phyloP scores from a whole-genome alignment of 306 rosid genomes.

The Delonix regia region DNA sequence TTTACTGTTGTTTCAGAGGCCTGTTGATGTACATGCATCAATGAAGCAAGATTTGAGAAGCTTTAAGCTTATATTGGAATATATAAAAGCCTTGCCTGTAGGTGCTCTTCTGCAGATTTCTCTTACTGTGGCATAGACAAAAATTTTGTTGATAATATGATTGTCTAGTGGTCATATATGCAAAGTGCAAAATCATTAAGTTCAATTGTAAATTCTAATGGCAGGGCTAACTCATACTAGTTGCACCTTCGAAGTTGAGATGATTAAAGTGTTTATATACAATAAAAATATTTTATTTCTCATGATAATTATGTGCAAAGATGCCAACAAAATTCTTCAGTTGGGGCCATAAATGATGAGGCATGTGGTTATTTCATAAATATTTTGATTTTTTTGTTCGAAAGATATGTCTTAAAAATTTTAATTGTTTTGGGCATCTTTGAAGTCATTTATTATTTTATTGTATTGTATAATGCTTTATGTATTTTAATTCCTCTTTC shows the following conservation, averaged over 20 bases:
- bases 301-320: conserved; percentile 24
- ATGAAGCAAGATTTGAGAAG: conserved; percentile 81
- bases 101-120: conserved; percentile 37
- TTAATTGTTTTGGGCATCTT: conserved; percentile 13
- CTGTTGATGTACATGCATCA: conserved; percentile 55
- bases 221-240: background rate
- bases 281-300: background rate
- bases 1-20: conserved; percentile 65
- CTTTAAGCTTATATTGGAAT: conserved; percentile 88
- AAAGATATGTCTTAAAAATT: conserved; percentile 12
- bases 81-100: conserved; percentile 96
- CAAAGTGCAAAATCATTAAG: conserved; percentile 12
- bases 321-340: background rate
- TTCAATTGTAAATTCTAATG: conserved; percentile 14
- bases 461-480: background rate
- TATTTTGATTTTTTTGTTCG: background rate
- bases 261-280: conserved; percentile 5
- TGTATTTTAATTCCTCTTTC: conserved; percentile 3
- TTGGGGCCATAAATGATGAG: background rate
- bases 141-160: conserved; percentile 1
- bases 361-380: conserved; percentile 8
- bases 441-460: conserved; percentile 21
- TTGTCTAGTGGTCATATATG: conserved; percentile 26
- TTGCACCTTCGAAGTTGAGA: conserved; percentile 3
- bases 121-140: conserved; percentile 18